Percentiles rank a stretch among this genome's conserved stretches.
These are phyloP conservation scores for Cylindrotheca fusiformis DNA, from an alignment of 108 stramenopile species.

Conservation along the genomic window DNA sequence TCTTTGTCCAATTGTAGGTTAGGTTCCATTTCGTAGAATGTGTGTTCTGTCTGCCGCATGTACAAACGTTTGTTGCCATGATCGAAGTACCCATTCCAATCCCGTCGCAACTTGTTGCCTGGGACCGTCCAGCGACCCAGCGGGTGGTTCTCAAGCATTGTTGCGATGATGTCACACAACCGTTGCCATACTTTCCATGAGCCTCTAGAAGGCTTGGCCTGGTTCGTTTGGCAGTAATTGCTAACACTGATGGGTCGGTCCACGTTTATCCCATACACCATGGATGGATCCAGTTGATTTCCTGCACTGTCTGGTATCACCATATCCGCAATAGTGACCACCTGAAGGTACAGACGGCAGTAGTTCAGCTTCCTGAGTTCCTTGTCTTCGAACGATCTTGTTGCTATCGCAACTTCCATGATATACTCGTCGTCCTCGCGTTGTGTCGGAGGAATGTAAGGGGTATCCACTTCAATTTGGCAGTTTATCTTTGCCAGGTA, in stretches of 20 bases:
- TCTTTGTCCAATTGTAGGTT: no score
- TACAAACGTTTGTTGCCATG: no score
- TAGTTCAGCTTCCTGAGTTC: constrained; percentile 7
- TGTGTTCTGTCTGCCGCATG: no score
- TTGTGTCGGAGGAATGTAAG: not conserved
- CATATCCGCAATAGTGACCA: not conserved
- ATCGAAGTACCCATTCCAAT: no score
- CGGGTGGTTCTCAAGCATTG: no score
- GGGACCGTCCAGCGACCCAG: no score
- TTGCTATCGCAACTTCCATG: constrained; percentile 2
- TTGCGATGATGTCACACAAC: no score
- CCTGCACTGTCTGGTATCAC: not conserved
- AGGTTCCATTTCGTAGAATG: no score
- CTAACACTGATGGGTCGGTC: not conserved
- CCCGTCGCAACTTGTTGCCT: no score
- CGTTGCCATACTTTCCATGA: no score
- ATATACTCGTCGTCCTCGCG: not conserved
- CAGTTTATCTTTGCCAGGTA: not conserved
- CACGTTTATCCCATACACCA: not conserved
- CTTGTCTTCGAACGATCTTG: not conserved
- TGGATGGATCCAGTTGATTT: not conserved
- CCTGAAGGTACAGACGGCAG: constrained; percentile 11
- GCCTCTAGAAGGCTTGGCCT: no score
- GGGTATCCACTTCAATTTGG: not conserved
- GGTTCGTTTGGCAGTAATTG: no score